Conservation (phyloP, 1,284 basidiomycete species). For the Naganishia sp. region DNA sequence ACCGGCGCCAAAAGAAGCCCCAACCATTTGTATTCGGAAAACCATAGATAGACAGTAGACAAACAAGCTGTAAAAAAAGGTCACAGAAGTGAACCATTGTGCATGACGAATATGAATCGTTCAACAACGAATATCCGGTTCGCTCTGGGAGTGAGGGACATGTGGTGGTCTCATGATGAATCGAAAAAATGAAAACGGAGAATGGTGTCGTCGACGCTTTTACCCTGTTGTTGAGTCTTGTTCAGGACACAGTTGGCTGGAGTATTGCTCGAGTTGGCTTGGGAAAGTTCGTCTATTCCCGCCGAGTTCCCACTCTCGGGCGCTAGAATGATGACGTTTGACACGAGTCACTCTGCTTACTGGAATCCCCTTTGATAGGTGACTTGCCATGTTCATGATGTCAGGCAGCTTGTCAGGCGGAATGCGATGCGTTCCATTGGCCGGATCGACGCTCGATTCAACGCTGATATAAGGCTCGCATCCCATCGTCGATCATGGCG, state of each 20-base stretch:
- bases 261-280: too few relatives aligned
- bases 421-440: neutral
- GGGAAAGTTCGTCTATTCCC: neutral
- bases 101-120: constrained; percentile 28
- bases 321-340: constrained; percentile 2
- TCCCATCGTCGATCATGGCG: neutral
- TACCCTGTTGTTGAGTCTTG: too few relatives aligned
- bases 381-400: neutral
- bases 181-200: too few relatives aligned
- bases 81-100: constrained; percentile 18
- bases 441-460: neutral
- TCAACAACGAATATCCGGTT: constrained; percentile 18
- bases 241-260: too few relatives aligned
- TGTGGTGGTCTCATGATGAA: too few relatives aligned
- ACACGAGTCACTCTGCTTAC: neutral
- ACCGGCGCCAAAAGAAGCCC: constrained; percentile 11
- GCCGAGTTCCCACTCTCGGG: neutral
- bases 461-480: neutral
- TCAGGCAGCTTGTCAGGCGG: neutral
- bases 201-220: too few relatives aligned
- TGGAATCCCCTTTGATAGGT: neutral
- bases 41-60: constrained; percentile 19
- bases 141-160: too few relatives aligned
- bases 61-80: constrained; percentile 7
- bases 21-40: constrained; percentile 21